These are phyloP conservation scores for Remersonia thermophila DNA, from an alignment of 2,329 filamentous ascomycete genomes.

Conservation along the genomic window DNA sequence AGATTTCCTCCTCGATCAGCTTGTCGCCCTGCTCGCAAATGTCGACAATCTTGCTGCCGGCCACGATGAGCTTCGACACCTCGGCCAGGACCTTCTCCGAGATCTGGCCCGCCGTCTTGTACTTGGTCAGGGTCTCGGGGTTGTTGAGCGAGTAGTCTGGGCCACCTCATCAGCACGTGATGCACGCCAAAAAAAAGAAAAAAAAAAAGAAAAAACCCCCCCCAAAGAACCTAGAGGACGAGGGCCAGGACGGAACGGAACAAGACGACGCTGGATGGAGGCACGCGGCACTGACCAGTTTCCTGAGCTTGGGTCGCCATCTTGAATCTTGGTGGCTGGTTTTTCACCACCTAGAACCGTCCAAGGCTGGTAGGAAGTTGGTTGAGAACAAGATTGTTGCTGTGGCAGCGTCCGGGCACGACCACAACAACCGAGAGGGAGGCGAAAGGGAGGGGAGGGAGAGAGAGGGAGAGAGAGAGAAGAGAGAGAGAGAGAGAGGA, in stretches of 20 bases:
- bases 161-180: constrained; percentile 5
- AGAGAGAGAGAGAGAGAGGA: constrained; percentile 2
- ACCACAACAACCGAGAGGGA: neutral
- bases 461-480: neutral
- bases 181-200: too few relatives aligned
- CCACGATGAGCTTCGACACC: constrained; percentile 60
- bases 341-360: too few relatives aligned
- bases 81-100: constrained; percentile 89
- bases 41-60: constrained; percentile 84
- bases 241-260: neutral
- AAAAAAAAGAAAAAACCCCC: too few relatives aligned
- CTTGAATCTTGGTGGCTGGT: constrained; percentile 12
- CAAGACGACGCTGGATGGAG: constrained; percentile 2
- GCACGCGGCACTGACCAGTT: constrained; percentile 23
- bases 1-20: constrained; percentile 82
- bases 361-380: too few relatives aligned
- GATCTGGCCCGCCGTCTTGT: constrained; percentile 92
- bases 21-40: constrained; percentile 94
- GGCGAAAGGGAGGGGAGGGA: constrained; percentile 4
- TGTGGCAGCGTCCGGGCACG: too few relatives aligned
- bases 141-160: constrained; percentile 85
- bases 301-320: constrained; percentile 30
- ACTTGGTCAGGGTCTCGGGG: constrained; percentile 94
- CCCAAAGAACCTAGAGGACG: too few relatives aligned
- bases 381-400: neutral